phyloP scores from a whole-genome alignment of 768 basidiomycete species.

The Albatrellus ellisii region DNA sequence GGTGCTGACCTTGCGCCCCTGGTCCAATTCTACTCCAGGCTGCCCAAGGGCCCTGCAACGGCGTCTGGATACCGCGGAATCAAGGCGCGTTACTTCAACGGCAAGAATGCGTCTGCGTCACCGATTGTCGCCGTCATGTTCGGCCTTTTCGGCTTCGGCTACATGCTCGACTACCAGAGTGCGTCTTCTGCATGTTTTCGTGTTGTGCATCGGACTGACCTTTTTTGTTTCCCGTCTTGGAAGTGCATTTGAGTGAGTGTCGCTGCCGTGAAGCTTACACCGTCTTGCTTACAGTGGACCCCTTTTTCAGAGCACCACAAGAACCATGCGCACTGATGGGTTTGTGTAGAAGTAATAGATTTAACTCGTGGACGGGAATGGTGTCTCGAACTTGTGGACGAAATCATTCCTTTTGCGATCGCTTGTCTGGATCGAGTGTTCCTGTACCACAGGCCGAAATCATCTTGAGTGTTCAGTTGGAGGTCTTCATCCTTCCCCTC shows the following conservation, averaged over 20 bases:
- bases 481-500: too few species aligned
- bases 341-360: too few species aligned
- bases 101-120: slow-evolving; percentile 69
- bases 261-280: neutral
- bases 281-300: slow-evolving; percentile 16
- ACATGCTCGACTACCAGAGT: slow-evolving; percentile 87
- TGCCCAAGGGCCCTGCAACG: slow-evolving; percentile 79
- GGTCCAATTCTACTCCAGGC: slow-evolving; percentile 92
- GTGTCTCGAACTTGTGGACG: too few species aligned
- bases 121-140: slow-evolving; percentile 53
- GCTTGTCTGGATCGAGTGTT: too few species aligned
- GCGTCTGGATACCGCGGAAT: slow-evolving; percentile 46
- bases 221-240: slow-evolving; percentile 5
- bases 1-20: slow-evolving; percentile 73
- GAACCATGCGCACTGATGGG: slow-evolving; percentile 69
- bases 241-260: slow-evolving; percentile 77
- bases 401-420: too few species aligned
- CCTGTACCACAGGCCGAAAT: too few species aligned
- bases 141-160: slow-evolving; percentile 63
- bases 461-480: too few species aligned
- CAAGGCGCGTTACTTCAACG: slow-evolving; percentile 73
- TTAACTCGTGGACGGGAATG: too few species aligned
- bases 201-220: neutral
- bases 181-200: slow-evolving; percentile 23
- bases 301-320: slow-evolving; percentile 68